phyloP scores from a whole-genome alignment of 139 green algal species.

The Auxenochlorella protothecoides region DNA sequence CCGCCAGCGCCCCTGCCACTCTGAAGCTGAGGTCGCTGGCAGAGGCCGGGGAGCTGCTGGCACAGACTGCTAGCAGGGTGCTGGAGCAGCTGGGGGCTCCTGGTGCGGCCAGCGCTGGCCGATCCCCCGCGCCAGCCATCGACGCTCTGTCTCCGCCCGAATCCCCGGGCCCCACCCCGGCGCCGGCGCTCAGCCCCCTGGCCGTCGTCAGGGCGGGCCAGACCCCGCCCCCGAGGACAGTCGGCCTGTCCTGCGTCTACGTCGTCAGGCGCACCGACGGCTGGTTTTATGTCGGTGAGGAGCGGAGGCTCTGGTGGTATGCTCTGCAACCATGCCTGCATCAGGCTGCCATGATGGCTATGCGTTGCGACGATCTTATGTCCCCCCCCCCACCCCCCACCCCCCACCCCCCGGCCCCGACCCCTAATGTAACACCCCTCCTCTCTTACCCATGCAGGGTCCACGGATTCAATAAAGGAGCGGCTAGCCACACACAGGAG shows the following conservation, averaged over 20 bases:
- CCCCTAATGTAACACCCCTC: background rate
- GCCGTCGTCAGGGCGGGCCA: slow-evolving; percentile 8
- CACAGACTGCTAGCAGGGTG: no score
- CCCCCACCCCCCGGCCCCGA: no score
- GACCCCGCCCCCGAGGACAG: slow-evolving; percentile 20
- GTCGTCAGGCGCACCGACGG: slow-evolving; percentile 33
- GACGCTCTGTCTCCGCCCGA: background rate
- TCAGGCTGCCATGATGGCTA: no score
- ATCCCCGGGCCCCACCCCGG: background rate
- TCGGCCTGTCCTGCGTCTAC: slow-evolving; percentile 40
- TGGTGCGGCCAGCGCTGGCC: no score
- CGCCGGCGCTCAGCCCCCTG: background rate
- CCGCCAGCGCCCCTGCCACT: background rate
- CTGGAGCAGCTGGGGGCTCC: no score
- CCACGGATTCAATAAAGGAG: slow-evolving; percentile 31
- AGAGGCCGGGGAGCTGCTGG: no score
- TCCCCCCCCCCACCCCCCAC: no score
- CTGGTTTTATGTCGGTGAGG: slow-evolving; percentile 43
- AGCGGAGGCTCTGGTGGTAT: background rate
- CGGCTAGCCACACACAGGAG: slow-evolving; percentile 17
- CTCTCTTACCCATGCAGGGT: background rate
- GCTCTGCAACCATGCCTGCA: no score
- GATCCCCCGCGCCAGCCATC: background rate
- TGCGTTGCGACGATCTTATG: no score
- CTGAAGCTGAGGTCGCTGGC: background rate